Percentiles rank a stretch among this genome's conserved stretches.
Evolutionary conservation across 805 yeast species (phyloP).

Genomic region (Pichia exigua): DNA sequence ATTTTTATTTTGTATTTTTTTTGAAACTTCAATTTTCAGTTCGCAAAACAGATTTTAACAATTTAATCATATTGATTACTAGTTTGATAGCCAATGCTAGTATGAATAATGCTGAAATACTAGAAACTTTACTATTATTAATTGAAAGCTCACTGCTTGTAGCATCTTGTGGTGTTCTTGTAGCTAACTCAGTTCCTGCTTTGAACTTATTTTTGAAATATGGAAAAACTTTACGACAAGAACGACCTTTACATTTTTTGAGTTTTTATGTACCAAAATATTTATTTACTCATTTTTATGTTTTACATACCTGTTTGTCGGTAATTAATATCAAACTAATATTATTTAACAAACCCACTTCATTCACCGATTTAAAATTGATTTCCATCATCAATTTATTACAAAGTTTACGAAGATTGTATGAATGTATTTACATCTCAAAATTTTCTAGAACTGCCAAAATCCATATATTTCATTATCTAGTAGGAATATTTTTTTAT

Average conservation of each 20-base stretch:
- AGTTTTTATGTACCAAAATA: constrained; percentile 49
- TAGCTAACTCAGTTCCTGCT: constrained; percentile 6
- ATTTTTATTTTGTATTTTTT: too few species aligned
- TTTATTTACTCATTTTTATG: constrained; percentile 58
- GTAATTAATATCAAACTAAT: constrained; percentile 4
- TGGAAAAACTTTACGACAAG: constrained; percentile 11
- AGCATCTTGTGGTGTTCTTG: constrained; percentile 7
- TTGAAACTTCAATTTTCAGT: too few species aligned
- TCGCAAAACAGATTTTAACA: not conserved
- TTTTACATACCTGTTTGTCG: constrained; percentile 33
- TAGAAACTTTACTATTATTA: not conserved
- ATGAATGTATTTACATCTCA: constrained; percentile 46
- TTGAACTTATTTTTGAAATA: constrained; percentile 11
- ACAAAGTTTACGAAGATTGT: constrained; percentile 49
- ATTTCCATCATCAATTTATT: constrained; percentile 23
- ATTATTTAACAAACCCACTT: not conserved
- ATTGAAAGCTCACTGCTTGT: not conserved
- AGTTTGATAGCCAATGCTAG: not conserved
- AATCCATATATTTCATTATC: constrained; percentile 60
- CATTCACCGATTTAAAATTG: not conserved
- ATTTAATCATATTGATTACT: too few species aligned
- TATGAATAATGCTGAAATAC: not conserved
- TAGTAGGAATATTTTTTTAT: constrained; percentile 58
- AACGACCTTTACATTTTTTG: not conserved
- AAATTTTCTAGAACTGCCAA: constrained; percentile 39